Percentiles rank a stretch among this genome's conserved stretches.
These are phyloP conservation scores for Kurtzmaniella natalensis DNA, from an alignment of 1,139 yeast species.

Conservation along the genomic window DNA sequence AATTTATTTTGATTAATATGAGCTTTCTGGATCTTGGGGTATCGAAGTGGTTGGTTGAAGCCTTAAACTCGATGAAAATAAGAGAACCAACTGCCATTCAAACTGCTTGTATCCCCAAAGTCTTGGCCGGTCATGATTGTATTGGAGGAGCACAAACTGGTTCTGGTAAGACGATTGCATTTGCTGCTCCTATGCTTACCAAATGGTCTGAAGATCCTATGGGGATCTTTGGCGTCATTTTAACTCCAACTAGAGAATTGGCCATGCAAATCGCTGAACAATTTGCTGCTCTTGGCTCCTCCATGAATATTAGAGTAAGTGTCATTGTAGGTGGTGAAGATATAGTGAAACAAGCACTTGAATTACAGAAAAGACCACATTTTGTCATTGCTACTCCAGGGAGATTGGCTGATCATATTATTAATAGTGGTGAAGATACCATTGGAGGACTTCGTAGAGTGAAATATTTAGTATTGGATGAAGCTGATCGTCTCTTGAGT, in stretches of 20 bases:
- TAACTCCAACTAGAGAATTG: conserved; percentile 94
- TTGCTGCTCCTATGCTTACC: conserved; percentile 93
- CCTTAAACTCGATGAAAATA: conserved; percentile 78
- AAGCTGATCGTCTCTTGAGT: conserved; percentile 88
- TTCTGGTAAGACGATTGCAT: conserved; percentile 95
- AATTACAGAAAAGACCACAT: conserved; percentile 81
- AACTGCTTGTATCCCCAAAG: conserved; percentile 81
- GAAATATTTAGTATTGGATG: conserved; percentile 83
- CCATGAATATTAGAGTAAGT: conserved; percentile 74
- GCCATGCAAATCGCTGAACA: conserved; percentile 98
- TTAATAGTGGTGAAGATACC: conserved; percentile 87
- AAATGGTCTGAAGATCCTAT: conserved; percentile 93
- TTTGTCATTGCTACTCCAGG: conserved; percentile 98
- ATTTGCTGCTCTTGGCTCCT: conserved; percentile 86
- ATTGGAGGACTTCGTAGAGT: conserved; percentile 72
- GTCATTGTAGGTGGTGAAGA: conserved; percentile 95
- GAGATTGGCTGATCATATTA: conserved; percentile 86
- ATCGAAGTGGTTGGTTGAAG: conserved; percentile 81
- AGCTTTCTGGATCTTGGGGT: conserved; percentile 67
- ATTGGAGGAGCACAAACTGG: conserved; percentile 99
- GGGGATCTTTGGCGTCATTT: conserved; percentile 83
- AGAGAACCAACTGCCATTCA: conserved; percentile 84
- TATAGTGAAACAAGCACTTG: conserved; percentile 79
- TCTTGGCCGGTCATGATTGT: conserved; percentile 79
- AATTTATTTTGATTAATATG: no score